These are phyloP conservation scores for Alternaria sp. DNA, from an alignment of 2,329 filamentous ascomycete species.

Conservation along the genomic window DNA sequence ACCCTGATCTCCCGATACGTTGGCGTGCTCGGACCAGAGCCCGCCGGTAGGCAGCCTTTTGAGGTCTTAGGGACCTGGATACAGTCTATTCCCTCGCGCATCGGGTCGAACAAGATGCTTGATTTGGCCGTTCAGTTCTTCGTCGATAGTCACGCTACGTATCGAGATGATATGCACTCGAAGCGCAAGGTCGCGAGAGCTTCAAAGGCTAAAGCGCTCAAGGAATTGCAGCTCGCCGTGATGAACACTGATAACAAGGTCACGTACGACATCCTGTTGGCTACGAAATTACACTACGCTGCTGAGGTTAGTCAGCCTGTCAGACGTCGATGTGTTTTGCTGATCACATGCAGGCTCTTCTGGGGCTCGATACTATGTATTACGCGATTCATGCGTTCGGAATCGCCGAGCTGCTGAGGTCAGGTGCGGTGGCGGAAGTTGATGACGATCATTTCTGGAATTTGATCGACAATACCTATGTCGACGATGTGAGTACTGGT, in stretches of 20 bases:
- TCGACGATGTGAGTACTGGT: constrained; percentile 37
- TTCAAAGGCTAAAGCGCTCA: constrained; percentile 35
- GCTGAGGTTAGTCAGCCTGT: constrained; percentile 26
- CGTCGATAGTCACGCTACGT: constrained; percentile 29
- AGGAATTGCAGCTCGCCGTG: constrained; percentile 29
- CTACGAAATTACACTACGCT: constrained; percentile 39
- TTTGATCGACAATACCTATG: constrained; percentile 41
- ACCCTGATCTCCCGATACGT: constrained; percentile 30
- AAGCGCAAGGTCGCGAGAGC: constrained; percentile 22
- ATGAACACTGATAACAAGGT: constrained; percentile 10
- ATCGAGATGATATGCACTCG: constrained; percentile 26
- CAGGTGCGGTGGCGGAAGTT: constrained; percentile 22
- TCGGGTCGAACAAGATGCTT: constrained; percentile 31
- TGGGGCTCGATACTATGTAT: constrained; percentile 34
- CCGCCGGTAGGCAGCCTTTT: constrained; percentile 23
- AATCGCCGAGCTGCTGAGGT: constrained; percentile 34
- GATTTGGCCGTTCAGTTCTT: constrained; percentile 39
- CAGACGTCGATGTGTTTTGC: background rate
- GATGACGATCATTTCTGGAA: constrained; percentile 40
- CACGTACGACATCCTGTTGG: constrained; percentile 34
- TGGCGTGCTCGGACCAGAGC: constrained; percentile 25
- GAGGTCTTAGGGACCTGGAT: constrained; percentile 38
- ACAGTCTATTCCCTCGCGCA: constrained; percentile 34
- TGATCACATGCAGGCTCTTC: constrained; percentile 25
- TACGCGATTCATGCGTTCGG: constrained; percentile 38